Evolutionary conservation across 2,329 filamentous ascomycete species (phyloP).

Genomic region (Colletotrichum endophyticum): DNA sequence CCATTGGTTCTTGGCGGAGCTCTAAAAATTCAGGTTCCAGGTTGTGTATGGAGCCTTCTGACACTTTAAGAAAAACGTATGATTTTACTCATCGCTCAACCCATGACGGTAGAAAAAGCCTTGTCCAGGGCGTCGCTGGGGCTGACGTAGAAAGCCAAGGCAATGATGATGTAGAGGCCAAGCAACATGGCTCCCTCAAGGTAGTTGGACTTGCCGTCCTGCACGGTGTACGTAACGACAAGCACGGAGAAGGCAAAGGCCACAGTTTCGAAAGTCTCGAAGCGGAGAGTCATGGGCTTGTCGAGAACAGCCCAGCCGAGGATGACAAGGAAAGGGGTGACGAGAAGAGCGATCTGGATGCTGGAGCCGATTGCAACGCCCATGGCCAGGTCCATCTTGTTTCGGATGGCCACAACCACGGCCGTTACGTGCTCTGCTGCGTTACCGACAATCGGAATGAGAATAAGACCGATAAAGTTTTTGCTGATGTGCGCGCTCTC

Average conservation of each 20-base stretch:
- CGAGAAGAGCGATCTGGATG: slow-evolving; percentile 82
- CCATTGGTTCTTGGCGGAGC: neutral
- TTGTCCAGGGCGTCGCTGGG: slow-evolving; percentile 54
- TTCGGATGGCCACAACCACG: slow-evolving; percentile 77
- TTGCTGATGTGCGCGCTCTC: slow-evolving; percentile 74
- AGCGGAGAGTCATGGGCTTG: slow-evolving; percentile 77
- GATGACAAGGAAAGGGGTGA: slow-evolving; percentile 81
- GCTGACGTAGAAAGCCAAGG: slow-evolving; percentile 63
- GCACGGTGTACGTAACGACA: slow-evolving; percentile 77
- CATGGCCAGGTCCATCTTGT: slow-evolving; percentile 78
- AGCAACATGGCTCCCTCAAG: slow-evolving; percentile 77
- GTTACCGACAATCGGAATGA: slow-evolving; percentile 82
- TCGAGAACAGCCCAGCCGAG: slow-evolving; percentile 78
- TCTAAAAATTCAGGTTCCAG: neutral
- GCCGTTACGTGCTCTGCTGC: slow-evolving; percentile 84
- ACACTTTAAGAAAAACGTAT: neutral
- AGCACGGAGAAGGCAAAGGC: slow-evolving; percentile 78
- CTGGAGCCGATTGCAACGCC: slow-evolving; percentile 82
- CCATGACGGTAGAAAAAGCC: slow-evolving; percentile 17
- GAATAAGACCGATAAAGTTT: slow-evolving; percentile 80
- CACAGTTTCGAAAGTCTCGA: slow-evolving; percentile 81
- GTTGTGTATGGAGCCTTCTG: neutral
- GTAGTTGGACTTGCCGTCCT: slow-evolving; percentile 85
- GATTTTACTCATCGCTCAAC: neutral
- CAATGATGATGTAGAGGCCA: slow-evolving; percentile 64